phyloP scores from a whole-genome alignment of 129 eudicot species.

The Arctium lappa region DNA sequence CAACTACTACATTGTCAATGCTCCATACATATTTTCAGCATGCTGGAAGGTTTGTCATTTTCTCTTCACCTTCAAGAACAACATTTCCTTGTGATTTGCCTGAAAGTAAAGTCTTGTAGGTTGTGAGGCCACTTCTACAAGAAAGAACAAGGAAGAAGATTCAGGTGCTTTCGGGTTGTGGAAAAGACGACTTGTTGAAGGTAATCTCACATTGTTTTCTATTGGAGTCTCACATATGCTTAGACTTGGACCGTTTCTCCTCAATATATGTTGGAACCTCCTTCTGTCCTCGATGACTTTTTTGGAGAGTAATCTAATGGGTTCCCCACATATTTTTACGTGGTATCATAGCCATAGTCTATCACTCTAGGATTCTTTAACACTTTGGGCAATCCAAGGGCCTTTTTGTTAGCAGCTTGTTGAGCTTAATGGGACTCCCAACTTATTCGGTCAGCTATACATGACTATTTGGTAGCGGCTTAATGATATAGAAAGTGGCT shows the following conservation, averaged over 20 bases:
- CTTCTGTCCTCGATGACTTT: too few species aligned
- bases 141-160: slow-evolving; percentile 89
- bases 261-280: background rate
- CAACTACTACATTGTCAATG: slow-evolving; percentile 82
- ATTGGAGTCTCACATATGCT: background rate
- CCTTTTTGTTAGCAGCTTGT: too few species aligned
- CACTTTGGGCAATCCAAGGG: too few species aligned
- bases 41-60: slow-evolving; percentile 82
- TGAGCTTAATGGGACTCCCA: too few species aligned
- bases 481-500: too few species aligned
- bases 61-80: background rate
- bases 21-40: slow-evolving; percentile 94
- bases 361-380: too few species aligned
- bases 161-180: slow-evolving; percentile 84
- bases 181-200: slow-evolving; percentile 80
- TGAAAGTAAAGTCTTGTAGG: slow-evolving; percentile 42
- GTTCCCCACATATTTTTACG: too few species aligned
- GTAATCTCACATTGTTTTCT: slow-evolving; percentile 18
- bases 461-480: too few species aligned
- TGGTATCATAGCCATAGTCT: too few species aligned
- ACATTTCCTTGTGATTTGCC: background rate
- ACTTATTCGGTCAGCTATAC: too few species aligned
- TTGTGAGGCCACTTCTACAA: slow-evolving; percentile 88
- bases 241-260: background rate
- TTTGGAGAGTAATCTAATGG: too few species aligned